A percentile compares a stretch with the other conserved stretches of the same genome.
phyloP scores from a whole-genome alignment of 148 eudicot genomes.

The Cornus suecica region DNA sequence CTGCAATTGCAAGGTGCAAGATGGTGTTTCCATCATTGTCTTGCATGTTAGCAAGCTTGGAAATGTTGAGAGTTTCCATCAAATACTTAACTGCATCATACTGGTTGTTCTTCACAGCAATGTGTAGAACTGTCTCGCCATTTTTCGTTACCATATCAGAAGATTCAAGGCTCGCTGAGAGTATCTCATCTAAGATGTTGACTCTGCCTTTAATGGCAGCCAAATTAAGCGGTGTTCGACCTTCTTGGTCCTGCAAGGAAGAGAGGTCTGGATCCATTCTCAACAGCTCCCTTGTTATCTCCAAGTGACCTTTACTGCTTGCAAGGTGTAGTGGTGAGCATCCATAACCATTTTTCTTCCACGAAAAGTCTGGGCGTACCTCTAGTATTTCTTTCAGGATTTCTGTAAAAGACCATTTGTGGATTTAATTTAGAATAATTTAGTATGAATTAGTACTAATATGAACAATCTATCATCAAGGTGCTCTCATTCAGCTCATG shows the following conservation, averaged over 20 bases:
- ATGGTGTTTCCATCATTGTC: constrained; percentile 29
- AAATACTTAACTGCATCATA: constrained; percentile 20
- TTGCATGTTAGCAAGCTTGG: constrained; percentile 15
- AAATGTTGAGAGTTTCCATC: constrained; percentile 17
- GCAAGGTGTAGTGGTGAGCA: constrained; percentile 21
- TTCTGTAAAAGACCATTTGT: background rate
- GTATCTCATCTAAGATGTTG: constrained; percentile 19
- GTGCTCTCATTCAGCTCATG: too few species aligned
- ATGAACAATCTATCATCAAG: too few species aligned
- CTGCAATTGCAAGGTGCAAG: constrained; percentile 29
- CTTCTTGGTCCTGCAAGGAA: constrained; percentile 18
- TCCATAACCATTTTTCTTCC: constrained; percentile 15
- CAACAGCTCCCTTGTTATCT: constrained; percentile 19
- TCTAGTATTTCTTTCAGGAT: constrained; percentile 19
- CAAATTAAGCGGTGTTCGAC: constrained; percentile 23
- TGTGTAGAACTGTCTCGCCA: constrained; percentile 28
- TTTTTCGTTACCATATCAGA: constrained; percentile 16
- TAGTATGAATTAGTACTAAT: too few species aligned
- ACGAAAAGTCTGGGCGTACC: constrained; percentile 20
- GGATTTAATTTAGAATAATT: too few species aligned
- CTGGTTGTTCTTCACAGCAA: constrained; percentile 28
- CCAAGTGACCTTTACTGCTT: constrained; percentile 23
- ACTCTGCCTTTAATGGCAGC: constrained; percentile 28
- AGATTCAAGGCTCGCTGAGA: constrained; percentile 21
- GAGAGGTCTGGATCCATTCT: constrained; percentile 20